Percentiles rank a stretch among this genome's conserved stretches.
Conservation (phyloP, 208 protist genomes). For the Naegleria fowleri region DNA sequence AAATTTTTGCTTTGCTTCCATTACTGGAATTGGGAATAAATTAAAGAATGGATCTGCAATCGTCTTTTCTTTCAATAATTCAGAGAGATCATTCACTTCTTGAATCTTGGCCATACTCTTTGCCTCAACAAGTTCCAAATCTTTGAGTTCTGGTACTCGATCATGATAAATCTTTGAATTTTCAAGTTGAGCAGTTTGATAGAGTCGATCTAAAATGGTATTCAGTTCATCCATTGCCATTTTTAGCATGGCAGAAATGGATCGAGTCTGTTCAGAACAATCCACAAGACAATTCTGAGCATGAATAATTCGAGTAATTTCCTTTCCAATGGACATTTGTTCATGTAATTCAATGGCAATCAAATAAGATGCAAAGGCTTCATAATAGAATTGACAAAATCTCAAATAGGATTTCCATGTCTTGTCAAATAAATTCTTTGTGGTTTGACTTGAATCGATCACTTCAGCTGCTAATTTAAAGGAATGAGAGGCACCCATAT, state of each 20-base stretch:
- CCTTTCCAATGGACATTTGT: background rate
- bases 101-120: background rate
- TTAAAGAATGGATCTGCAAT: slow-evolving; percentile 3
- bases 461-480: background rate
- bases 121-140: background rate
- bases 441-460: background rate
- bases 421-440: background rate
- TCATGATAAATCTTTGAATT: slow-evolving; percentile 26
- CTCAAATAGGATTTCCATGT: background rate
- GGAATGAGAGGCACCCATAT: background rate
- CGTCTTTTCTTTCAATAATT: background rate
- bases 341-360: background rate
- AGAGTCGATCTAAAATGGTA: background rate
- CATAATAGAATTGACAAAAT: background rate
- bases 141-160: background rate
- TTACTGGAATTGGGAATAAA: background rate
- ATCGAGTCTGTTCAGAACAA: background rate
- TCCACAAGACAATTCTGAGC: background rate
- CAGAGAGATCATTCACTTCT: background rate
- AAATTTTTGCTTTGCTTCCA: slow-evolving; percentile 12
- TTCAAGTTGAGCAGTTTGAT: slow-evolving; percentile 10
- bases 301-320: background rate
- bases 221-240: background rate
- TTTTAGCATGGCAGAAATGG: background rate
- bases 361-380: background rate